phyloP scores from a whole-genome alignment of 2,329 filamentous ascomycete species.

The Fusarium xyrophilum region DNA sequence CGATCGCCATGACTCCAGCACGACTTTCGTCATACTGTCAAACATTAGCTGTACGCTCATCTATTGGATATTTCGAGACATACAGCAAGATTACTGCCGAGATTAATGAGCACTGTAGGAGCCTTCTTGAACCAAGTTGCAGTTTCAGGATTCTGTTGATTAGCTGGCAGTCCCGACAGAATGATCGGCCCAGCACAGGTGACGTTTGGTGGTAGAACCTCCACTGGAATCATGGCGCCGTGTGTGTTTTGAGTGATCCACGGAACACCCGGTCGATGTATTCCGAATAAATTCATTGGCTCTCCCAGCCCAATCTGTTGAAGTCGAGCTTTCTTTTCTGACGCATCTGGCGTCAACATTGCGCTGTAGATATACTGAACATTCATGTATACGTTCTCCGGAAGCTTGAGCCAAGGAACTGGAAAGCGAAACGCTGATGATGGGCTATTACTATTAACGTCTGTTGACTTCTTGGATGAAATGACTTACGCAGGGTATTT shows the following conservation, averaged over 20 bases:
- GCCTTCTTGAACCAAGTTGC: conserved; percentile 50
- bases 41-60: accelerated
- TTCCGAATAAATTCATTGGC: conserved; percentile 32
- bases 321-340: conserved; percentile 34
- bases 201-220: conserved; percentile 34
- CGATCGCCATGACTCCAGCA: background rate
- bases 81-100: conserved; percentile 48
- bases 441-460: conserved; percentile 41
- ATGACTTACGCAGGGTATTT: conserved; percentile 33
- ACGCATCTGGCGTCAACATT: conserved; percentile 38
- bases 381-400: conserved; percentile 46
- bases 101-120: conserved; percentile 56
- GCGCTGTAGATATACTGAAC: conserved; percentile 43
- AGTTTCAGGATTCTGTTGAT: conserved; percentile 52
- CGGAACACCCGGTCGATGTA: conserved; percentile 42
- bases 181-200: conserved; percentile 54
- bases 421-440: conserved; percentile 54
- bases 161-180: conserved; percentile 46
- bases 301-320: conserved; percentile 28
- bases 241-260: conserved; percentile 41
- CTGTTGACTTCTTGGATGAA: accelerated
- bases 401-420: conserved; percentile 48
- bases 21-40: background rate
- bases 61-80: background rate
- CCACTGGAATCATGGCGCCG: conserved; percentile 25